Evolutionary conservation across 176 grass and related monocot species (phyloP).

Genomic region (Eremochloa ophiuroides): DNA sequence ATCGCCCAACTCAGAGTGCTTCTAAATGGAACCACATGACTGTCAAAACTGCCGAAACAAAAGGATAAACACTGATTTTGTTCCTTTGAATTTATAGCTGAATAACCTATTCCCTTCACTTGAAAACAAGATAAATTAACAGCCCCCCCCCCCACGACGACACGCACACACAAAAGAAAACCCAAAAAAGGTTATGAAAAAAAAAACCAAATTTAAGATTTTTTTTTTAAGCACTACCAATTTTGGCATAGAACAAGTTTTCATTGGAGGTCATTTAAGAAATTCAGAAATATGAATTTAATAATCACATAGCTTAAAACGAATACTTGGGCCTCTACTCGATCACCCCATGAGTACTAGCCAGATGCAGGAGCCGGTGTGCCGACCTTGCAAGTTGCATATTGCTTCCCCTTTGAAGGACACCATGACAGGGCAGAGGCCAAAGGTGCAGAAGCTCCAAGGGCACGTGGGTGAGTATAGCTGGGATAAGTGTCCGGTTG

Average conservation of each 20-base stretch:
- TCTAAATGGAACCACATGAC: not conserved
- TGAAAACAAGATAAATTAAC: not conserved
- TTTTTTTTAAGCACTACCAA: not conserved
- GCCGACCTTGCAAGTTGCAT: not conserved
- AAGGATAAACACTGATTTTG: not conserved
- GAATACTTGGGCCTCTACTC: too few relatives aligned
- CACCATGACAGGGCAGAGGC: conserved; percentile 1
- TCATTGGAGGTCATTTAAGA: too few relatives aligned
- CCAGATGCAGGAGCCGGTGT: not conserved
- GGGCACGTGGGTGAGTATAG: conserved; percentile 5
- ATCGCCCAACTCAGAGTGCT: not conserved
- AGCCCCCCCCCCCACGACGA: too few relatives aligned
- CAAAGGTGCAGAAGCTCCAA: not conserved
- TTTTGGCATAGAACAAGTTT: not conserved
- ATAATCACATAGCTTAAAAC: too few relatives aligned
- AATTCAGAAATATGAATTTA: too few relatives aligned
- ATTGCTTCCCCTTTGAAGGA: not conserved
- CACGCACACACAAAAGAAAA: too few relatives aligned
- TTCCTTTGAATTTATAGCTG: not conserved
- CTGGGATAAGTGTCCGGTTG: not conserved
- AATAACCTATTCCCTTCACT: not conserved
- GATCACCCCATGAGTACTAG: too few relatives aligned
- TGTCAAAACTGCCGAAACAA: not conserved
- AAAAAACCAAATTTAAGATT: too few relatives aligned
- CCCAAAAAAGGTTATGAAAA: too few relatives aligned